Percentiles rank a stretch among this genome's conserved stretches.
Evolutionary conservation across 768 basidiomycete genomes (phyloP).

Genomic region (Lactarius pseudohatsudake): DNA sequence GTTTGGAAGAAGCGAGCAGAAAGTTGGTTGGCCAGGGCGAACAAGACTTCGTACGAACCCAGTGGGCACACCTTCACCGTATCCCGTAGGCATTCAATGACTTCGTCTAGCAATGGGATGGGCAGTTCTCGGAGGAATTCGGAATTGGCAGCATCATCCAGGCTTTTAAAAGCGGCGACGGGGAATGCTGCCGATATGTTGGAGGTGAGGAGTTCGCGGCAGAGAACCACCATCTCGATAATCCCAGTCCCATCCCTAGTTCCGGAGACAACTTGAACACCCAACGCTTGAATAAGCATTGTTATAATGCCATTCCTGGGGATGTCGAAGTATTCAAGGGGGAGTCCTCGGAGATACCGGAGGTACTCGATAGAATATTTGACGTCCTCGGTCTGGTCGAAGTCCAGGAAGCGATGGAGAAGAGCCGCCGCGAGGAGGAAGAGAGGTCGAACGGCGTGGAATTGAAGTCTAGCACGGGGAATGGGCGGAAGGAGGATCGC

Average conservation of each 20-base stretch:
- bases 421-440: not conserved
- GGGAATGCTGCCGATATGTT: not conserved
- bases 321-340: not conserved
- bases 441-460: not conserved
- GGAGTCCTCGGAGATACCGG: not conserved
- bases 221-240: too few relatives aligned
- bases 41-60: not conserved
- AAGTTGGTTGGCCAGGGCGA: conserved; percentile 1
- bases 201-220: not conserved
- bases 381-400: not conserved
- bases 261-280: not conserved
- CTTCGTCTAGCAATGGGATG: not conserved
- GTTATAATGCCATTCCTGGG: not conserved
- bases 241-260: not conserved
- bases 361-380: not conserved
- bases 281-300: not conserved
- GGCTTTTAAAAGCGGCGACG: too few relatives aligned
- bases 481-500: not conserved
- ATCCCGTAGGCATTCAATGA: conserved; percentile 9
- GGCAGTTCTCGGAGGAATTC: not conserved
- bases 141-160: too few relatives aligned
- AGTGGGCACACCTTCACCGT: not conserved
- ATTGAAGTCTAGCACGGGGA: not conserved
- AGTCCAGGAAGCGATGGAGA: not conserved
- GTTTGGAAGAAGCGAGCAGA: not conserved